These are phyloP conservation scores for Themeda triandra DNA, from an alignment of 176 grass and related monocot genomes.

Conservation along the genomic window DNA sequence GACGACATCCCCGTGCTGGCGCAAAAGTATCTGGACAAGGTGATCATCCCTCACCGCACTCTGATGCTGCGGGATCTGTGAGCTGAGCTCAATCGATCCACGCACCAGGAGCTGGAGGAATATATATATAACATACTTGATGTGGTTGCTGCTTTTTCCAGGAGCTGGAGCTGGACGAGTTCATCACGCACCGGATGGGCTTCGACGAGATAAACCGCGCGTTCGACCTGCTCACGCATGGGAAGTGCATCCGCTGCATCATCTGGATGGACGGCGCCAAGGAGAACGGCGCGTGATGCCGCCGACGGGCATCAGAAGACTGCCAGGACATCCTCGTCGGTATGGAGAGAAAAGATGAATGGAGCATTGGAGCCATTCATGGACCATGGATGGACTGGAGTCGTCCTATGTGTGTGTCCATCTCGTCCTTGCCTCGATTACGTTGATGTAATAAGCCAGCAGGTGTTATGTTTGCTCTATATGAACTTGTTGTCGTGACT, in stretches of 20 bases:
- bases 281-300: background rate
- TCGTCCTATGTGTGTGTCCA: too few relatives aligned
- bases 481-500: too few relatives aligned
- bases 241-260: conserved; percentile 49
- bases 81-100: background rate
- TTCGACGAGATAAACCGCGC: conserved; percentile 50
- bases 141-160: background rate
- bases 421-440: too few relatives aligned
- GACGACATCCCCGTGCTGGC: conserved; percentile 47
- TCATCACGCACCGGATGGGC: conserved; percentile 50
- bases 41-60: too few relatives aligned
- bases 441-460: too few relatives aligned
- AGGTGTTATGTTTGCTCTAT: too few relatives aligned
- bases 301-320: too few relatives aligned
- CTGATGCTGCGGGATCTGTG: background rate
- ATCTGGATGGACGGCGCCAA: conserved; percentile 37
- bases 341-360: too few relatives aligned
- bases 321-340: too few relatives aligned
- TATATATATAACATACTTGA: background rate
- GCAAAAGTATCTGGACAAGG: conserved; percentile 42
- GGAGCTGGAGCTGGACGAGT: conserved; percentile 54
- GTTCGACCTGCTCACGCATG: conserved; percentile 42
- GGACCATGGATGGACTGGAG: too few relatives aligned
- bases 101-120: too few relatives aligned
- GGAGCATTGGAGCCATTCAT: too few relatives aligned